Conservation (phyloP, 495 filamentous ascomycete species). For the Chaetomium fimeti region DNA sequence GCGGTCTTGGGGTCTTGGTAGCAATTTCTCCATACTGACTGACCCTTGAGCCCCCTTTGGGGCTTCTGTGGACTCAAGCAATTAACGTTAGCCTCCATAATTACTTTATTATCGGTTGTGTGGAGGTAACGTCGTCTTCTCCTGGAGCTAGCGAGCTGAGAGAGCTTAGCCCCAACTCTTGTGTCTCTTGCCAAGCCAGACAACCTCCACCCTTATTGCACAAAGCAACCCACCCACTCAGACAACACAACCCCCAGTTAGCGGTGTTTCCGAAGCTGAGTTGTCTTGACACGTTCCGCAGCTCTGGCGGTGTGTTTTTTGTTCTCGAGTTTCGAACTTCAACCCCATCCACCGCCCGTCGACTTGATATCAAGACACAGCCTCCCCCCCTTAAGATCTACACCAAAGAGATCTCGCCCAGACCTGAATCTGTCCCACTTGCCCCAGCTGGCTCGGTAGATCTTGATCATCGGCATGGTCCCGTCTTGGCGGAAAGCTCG, state of each 20-base stretch:
- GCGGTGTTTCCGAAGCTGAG: neutral
- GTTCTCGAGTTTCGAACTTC: too few relatives aligned
- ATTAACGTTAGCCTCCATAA: neutral
- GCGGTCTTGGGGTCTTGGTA: neutral
- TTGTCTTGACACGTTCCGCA: too few relatives aligned
- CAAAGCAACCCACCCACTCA: neutral
- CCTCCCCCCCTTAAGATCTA: too few relatives aligned
- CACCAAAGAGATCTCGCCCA: too few relatives aligned
- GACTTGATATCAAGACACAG: neutral
- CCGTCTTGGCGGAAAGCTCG: conserved; percentile 23
- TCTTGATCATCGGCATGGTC: conserved; percentile 24
- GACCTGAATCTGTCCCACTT: neutral
- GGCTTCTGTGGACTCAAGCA: neutral
- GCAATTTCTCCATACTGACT: neutral
- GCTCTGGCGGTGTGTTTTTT: too few relatives aligned
- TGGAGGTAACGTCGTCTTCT: neutral
- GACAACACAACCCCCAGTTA: neutral
- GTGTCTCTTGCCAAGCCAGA: conserved; percentile 8
- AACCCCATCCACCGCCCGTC: too few relatives aligned
- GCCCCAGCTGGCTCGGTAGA: conserved; percentile 17
- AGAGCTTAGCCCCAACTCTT: too few relatives aligned
- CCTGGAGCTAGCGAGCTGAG: neutral
- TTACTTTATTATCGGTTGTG: neutral
- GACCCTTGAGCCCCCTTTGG: neutral
- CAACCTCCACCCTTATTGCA: neutral